A percentile compares a stretch with the other conserved stretches of the same genome.
phyloP scores from a whole-genome alignment of 345 rosid genomes.

The Euphorbia pulcherrima region DNA sequence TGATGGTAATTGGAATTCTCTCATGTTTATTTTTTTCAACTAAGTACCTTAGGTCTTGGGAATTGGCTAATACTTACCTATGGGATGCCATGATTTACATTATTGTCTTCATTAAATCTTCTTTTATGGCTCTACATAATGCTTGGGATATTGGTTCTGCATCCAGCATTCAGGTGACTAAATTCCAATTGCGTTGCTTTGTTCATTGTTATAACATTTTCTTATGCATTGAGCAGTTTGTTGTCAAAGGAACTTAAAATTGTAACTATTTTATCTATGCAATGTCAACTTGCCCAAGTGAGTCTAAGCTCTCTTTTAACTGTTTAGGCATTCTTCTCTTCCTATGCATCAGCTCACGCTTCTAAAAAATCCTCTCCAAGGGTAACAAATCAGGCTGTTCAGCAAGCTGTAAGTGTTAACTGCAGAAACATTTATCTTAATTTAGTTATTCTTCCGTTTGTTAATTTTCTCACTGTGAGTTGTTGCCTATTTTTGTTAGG shows the following conservation, averaged over 20 bases:
- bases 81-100: background rate
- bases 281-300: background rate
- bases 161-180: background rate
- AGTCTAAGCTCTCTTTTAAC: background rate
- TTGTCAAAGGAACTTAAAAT: background rate
- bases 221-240: background rate
- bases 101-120: background rate
- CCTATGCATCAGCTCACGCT: constrained; percentile 73
- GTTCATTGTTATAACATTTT: background rate
- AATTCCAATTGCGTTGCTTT: background rate
- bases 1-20: background rate
- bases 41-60: background rate
- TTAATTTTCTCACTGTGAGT: background rate
- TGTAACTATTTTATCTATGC: background rate
- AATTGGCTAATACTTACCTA: background rate
- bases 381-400: constrained; percentile 86
- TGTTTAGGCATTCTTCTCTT: constrained; percentile 61
- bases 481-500: constrained; percentile 40
- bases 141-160: background rate
- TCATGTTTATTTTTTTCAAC: background rate
- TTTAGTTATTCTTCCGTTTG: background rate
- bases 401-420: constrained; percentile 71
- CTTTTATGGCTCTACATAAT: background rate
- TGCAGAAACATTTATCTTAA: background rate
- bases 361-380: constrained; percentile 90